These are phyloP conservation scores for Verticillium alfalfae DNA, from an alignment of 2,329 filamentous ascomycete genomes.

Conservation along the genomic window DNA sequence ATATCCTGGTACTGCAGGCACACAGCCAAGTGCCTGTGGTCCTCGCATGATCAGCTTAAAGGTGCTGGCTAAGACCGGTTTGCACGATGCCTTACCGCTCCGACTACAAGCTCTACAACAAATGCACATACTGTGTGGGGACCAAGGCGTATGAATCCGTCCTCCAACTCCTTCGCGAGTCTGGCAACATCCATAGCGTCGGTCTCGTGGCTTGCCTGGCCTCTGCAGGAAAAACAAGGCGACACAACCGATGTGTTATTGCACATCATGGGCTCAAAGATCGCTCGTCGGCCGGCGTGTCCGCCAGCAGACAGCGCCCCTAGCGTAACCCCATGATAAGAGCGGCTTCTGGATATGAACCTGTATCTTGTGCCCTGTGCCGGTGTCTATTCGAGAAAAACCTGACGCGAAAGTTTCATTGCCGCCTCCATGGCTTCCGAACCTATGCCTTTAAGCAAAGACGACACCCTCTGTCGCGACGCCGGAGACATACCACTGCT, in stretches of 20 bases:
- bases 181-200: constrained; percentile 53
- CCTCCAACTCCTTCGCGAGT: constrained; percentile 38
- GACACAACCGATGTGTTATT: constrained; percentile 55
- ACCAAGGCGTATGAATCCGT: constrained; percentile 38
- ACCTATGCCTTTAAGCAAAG: constrained; percentile 25
- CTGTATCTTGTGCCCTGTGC: constrained; percentile 47
- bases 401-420: constrained; percentile 44
- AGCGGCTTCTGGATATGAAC: constrained; percentile 63
- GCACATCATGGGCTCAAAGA: constrained; percentile 58
- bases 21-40: constrained; percentile 31
- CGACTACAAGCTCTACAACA: constrained; percentile 64
- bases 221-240: constrained; percentile 62
- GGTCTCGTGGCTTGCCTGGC: constrained; percentile 27
- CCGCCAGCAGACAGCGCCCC: constrained; percentile 62
- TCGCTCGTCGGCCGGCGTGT: constrained; percentile 51
- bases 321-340: constrained; percentile 69
- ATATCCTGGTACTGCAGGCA: constrained; percentile 46
- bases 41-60: neutral
- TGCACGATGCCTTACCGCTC: constrained; percentile 47
- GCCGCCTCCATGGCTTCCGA: constrained; percentile 47
- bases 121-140: constrained; percentile 42
- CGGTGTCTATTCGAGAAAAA: constrained; percentile 29
- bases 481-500: constrained; percentile 2
- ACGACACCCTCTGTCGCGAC: neutral
- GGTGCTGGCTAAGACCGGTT: neutral